These are phyloP conservation scores for Aspergillus alliaceus DNA, from an alignment of 2,329 filamentous ascomycete genomes.

Conservation along the genomic window DNA sequence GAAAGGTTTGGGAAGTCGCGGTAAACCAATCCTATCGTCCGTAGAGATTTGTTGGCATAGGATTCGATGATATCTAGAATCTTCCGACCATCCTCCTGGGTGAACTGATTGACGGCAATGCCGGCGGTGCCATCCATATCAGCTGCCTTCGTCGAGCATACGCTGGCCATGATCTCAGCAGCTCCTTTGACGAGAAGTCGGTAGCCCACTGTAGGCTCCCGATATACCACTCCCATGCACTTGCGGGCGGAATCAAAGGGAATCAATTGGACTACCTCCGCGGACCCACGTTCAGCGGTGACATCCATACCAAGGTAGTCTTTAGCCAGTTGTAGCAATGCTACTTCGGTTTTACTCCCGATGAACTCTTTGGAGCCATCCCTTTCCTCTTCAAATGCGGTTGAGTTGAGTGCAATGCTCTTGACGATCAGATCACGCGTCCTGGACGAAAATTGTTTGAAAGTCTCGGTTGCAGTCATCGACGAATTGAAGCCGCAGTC, in stretches of 20 bases:
- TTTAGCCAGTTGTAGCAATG: constrained; percentile 67
- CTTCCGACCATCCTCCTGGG: constrained; percentile 24
- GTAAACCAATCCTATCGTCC: constrained; percentile 74
- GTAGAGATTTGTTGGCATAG: constrained; percentile 59
- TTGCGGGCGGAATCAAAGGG: constrained; percentile 76
- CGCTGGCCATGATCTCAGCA: constrained; percentile 46
- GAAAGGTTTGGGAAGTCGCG: constrained; percentile 71
- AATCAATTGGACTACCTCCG: constrained; percentile 64
- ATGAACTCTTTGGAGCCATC: constrained; percentile 67
- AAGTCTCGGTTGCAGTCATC: constrained; percentile 25
- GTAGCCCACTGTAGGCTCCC: constrained; percentile 38
- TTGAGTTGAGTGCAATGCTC: constrained; percentile 57
- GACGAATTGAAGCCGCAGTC: constrained; percentile 14
- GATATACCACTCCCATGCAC: constrained; percentile 56
- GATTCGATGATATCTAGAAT: constrained; percentile 39
- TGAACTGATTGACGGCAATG: constrained; percentile 25
- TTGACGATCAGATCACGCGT: constrained; percentile 40
- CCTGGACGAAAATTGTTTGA: constrained; percentile 32
- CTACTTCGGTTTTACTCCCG: constrained; percentile 76
- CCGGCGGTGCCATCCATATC: constrained; percentile 28
- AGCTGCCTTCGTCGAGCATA: constrained; percentile 33
- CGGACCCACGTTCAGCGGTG: constrained; percentile 61
- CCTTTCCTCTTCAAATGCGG: constrained; percentile 74
- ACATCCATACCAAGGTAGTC: constrained; percentile 69
- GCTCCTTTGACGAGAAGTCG: constrained; percentile 51